phyloP scores from a whole-genome alignment of 495 filamentous ascomycete genomes.

The Hypoxylon trugodes region DNA sequence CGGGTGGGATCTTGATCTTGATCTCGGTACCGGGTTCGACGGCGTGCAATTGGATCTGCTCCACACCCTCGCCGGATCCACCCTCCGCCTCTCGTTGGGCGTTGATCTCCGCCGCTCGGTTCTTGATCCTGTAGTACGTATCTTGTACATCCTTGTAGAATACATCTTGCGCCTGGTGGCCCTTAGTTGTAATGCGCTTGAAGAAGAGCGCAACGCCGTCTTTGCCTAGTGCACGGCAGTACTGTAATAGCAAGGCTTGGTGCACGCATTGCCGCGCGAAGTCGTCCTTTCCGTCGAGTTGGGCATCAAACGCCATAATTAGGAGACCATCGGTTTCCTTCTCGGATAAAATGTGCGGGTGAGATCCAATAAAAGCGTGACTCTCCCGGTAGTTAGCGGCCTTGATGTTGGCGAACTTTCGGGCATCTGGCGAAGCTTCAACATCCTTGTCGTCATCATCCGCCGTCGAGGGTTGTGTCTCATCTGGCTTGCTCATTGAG shows the following conservation, averaged over 20 bases:
- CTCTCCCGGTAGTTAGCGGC: constrained; percentile 75
- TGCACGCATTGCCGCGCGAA: constrained; percentile 91
- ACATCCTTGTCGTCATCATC: constrained; percentile 70
- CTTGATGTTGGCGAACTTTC: constrained; percentile 80
- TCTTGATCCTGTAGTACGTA: constrained; percentile 83
- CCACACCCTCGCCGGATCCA: constrained; percentile 74
- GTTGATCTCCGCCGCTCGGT: constrained; percentile 77
- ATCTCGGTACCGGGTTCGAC: constrained; percentile 94
- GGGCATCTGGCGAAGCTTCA: constrained; percentile 77
- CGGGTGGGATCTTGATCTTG: constrained; percentile 81
- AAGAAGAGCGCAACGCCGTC: constrained; percentile 95
- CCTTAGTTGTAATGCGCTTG: constrained; percentile 90
- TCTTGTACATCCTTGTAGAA: constrained; percentile 92
- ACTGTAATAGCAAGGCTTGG: constrained; percentile 90
- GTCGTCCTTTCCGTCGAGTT: constrained; percentile 76
- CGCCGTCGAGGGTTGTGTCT: constrained; percentile 40
- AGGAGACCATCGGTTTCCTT: constrained; percentile 91
- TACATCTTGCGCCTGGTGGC: constrained; percentile 89
- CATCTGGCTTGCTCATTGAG: constrained; percentile 28
- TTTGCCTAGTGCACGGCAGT: constrained; percentile 86
- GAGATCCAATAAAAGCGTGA: constrained; percentile 74
- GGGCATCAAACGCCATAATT: constrained; percentile 87
- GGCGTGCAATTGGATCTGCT: constrained; percentile 97
- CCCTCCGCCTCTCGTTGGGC: constrained; percentile 70
- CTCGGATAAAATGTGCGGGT: constrained; percentile 83